Conservation (phyloP, 768 basidiomycete genomes). For the Naganishia randhawae region DNA sequence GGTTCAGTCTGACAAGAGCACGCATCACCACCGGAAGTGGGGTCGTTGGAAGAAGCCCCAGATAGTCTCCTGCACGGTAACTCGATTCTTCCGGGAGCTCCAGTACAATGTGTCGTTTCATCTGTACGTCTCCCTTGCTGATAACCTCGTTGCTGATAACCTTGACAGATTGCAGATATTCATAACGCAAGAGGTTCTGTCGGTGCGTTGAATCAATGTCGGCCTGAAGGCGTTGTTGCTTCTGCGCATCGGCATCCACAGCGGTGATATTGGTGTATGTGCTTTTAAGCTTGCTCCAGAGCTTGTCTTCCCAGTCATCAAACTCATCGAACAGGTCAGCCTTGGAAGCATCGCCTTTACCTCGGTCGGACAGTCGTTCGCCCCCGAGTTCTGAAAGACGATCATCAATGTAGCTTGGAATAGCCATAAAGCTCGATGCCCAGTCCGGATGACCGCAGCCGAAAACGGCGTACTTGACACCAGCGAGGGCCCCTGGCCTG, state of each 20-base stretch:
- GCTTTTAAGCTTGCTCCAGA: conserved; percentile 47
- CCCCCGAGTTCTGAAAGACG: conserved; percentile 51
- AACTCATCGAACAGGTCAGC: conserved; percentile 55
- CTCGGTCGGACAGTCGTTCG: conserved; percentile 51
- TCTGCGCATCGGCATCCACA: neutral
- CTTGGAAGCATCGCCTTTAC: conserved; percentile 54
- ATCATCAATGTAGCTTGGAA: conserved; percentile 54
- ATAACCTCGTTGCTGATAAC: conserved; percentile 29
- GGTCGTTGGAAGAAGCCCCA: conserved; percentile 51
- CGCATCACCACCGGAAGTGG: conserved; percentile 29
- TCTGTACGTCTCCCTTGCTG: conserved; percentile 21
- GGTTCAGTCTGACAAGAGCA: conserved; percentile 27
- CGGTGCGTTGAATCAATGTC: conserved; percentile 17
- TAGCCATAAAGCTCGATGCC: conserved; percentile 55
- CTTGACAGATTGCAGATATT: conserved; percentile 23
- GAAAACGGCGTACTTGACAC: conserved; percentile 54
- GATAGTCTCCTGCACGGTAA: conserved; percentile 56
- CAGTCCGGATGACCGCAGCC: conserved; percentile 59
- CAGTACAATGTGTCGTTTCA: conserved; percentile 30
- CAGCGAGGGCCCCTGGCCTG: conserved; percentile 34
- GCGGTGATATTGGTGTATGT: neutral
- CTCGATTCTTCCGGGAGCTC: conserved; percentile 33
- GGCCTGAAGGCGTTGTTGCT: conserved; percentile 18
- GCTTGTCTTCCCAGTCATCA: conserved; percentile 53
- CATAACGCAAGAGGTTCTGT: conserved; percentile 14